A percentile compares a stretch with the other conserved stretches of the same genome.
Evolutionary conservation across 257 asterid species (phyloP).

Genomic region (Osmanthus fragrans): DNA sequence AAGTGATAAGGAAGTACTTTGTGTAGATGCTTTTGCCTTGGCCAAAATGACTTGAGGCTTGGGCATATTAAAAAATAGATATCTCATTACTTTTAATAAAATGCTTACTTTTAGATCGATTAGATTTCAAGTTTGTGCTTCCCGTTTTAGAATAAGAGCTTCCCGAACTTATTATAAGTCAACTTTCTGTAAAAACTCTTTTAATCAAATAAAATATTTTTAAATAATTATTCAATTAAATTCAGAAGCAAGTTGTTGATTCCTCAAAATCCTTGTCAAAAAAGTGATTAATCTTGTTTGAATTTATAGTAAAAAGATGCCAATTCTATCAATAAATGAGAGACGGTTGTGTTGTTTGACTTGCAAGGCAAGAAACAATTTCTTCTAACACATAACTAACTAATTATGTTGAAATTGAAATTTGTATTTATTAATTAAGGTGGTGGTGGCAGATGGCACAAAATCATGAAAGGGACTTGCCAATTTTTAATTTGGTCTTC

Average conservation of each 20-base stretch:
- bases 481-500: neutral
- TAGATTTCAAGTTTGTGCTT: too few species aligned
- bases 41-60: neutral
- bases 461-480: neutral
- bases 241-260: too few species aligned
- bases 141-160: too few species aligned
- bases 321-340: neutral
- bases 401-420: neutral
- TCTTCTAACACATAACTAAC: neutral
- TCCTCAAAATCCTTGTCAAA: too few species aligned
- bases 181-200: too few species aligned
- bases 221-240: too few species aligned
- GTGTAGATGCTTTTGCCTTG: neutral
- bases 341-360: conserved; percentile 11
- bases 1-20: neutral
- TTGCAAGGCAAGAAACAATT: conserved; percentile 16
- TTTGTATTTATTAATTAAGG: neutral
- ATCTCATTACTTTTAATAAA: too few species aligned
- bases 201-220: too few species aligned
- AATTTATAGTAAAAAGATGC: neutral
- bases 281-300: neutral
- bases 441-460: neutral
- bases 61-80: neutral
- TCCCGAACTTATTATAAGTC: too few species aligned
- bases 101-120: too few species aligned